A percentile compares a stretch with the other conserved stretches of the same genome.
Conservation (phyloP, 2,329 filamentous ascomycete genomes). For the Aspergillus ochraceus region DNA sequence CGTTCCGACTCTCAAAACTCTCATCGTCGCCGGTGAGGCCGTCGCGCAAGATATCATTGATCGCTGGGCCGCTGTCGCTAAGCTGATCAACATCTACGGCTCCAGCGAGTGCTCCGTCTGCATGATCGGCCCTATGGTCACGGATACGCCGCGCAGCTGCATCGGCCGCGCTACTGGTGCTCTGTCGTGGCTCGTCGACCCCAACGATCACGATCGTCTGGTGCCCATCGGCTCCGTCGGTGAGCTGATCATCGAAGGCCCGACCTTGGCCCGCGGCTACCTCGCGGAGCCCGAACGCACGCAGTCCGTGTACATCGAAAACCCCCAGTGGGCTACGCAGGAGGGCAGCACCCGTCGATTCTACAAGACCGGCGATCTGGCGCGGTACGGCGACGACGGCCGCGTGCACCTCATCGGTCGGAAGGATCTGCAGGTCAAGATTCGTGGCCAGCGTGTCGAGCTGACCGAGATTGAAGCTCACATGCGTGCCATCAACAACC, state of each 20-base stretch:
- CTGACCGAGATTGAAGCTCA: constrained; percentile 47
- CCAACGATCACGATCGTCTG: constrained; percentile 27
- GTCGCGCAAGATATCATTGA: constrained; percentile 22
- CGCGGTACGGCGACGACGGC: constrained; percentile 25
- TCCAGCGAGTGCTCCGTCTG: constrained; percentile 32
- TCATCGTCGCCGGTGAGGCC: constrained; percentile 34
- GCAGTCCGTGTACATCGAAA: constrained; percentile 21
- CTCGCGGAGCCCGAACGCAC: constrained; percentile 32
- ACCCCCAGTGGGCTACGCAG: constrained; percentile 24
- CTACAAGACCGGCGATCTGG: constrained; percentile 33
- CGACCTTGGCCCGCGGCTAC: constrained; percentile 43
- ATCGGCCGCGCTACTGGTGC: constrained; percentile 24
- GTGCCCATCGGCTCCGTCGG: constrained; percentile 36
- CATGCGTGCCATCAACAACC: constrained; percentile 28
- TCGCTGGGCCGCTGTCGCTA: constrained; percentile 25
- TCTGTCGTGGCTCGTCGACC: constrained; percentile 29
- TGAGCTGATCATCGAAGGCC: constrained; percentile 42
- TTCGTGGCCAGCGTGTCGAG: constrained; percentile 62
- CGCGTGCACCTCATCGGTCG: constrained; percentile 46
- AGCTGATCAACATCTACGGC: constrained; percentile 40
- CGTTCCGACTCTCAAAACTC: constrained; percentile 36
- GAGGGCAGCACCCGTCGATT: constrained; percentile 16
- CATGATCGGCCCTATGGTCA: constrained; percentile 13
- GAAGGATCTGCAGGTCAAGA: constrained; percentile 62
- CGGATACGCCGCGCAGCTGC: constrained; percentile 9